Evolutionary conservation across 345 rosid species (phyloP).

Genomic region (Toxicodendron radicans): DNA sequence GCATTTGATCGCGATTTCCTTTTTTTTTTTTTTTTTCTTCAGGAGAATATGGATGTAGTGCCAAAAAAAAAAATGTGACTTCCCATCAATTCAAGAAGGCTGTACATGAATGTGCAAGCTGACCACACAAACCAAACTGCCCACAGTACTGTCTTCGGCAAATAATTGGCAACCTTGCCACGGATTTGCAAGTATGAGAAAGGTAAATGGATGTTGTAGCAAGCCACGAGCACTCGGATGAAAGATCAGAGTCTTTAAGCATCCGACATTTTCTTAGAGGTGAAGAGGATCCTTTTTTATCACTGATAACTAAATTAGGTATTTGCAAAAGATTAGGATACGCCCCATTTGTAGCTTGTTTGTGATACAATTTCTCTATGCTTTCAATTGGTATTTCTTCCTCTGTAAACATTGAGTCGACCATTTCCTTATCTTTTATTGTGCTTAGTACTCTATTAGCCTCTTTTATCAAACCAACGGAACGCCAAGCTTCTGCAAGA

Average conservation of each 20-base stretch:
- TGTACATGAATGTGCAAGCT: conserved; percentile 54
- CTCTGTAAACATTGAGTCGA: conserved; percentile 14
- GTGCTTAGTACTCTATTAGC: conserved; percentile 42
- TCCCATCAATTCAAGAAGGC: conserved; percentile 42
- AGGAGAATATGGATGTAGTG: background rate
- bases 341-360: conserved; percentile 27
- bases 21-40: background rate
- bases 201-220: conserved; percentile 39
- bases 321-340: conserved; percentile 36
- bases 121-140: conserved; percentile 44
- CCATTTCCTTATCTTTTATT: conserved; percentile 26
- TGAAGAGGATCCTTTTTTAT: conserved; percentile 28
- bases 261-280: conserved; percentile 29
- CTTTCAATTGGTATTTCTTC: conserved; percentile 39
- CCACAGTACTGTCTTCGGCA: conserved; percentile 58
- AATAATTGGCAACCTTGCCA: conserved; percentile 47
- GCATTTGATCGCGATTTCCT: background rate
- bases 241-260: conserved; percentile 30
- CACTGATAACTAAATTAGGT: conserved; percentile 24
- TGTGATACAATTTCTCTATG: conserved; percentile 49
- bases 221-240: conserved; percentile 27
- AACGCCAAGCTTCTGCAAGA: conserved; percentile 56
- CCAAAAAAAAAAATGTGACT: background rate
- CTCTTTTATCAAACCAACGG: conserved; percentile 54
- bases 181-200: conserved; percentile 46